These are phyloP conservation scores for Cryptosporidium sp. DNA, from an alignment of 169 alveolate species.

Conservation along the genomic window DNA sequence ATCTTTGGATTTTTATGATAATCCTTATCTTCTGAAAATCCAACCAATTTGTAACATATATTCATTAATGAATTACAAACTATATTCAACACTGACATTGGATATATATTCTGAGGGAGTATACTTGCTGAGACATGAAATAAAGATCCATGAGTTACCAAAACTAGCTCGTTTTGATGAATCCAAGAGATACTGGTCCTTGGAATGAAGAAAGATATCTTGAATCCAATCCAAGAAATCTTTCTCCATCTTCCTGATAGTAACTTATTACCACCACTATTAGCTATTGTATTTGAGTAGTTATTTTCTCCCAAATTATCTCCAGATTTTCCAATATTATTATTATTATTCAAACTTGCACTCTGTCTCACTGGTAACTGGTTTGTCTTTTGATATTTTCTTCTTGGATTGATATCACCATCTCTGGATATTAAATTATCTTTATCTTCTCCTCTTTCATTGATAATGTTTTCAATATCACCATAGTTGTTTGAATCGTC, in stretches of 20 bases:
- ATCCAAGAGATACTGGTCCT: conserved; percentile 81
- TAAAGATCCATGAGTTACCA: conserved; percentile 58
- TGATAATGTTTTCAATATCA: neutral
- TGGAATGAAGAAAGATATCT: conserved; percentile 78
- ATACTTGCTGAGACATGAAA: conserved; percentile 37
- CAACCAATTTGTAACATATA: conserved; percentile 29
- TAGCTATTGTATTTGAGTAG: neutral
- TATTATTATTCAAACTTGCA: neutral
- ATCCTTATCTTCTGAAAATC: conserved; percentile 4
- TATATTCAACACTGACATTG: conserved; percentile 36
- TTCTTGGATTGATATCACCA: neutral
- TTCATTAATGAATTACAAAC: conserved; percentile 47
- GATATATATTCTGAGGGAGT: conserved; percentile 38
- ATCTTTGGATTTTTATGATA: neutral
- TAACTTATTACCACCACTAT: neutral
- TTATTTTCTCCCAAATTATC: neutral
- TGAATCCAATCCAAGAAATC: conserved; percentile 79
- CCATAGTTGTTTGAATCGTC: neutral
- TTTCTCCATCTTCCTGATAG: conserved; percentile 21
- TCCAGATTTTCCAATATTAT: neutral
- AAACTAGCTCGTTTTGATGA: conserved; percentile 80
- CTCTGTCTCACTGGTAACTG: neutral
- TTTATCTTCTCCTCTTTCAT: neutral
- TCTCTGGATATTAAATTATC: neutral
- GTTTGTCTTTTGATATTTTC: neutral